Conservation (phyloP, 225 moss, liverwort and hornwort genomes). For the Bryoerythrophyllum caledonicum region DNA sequence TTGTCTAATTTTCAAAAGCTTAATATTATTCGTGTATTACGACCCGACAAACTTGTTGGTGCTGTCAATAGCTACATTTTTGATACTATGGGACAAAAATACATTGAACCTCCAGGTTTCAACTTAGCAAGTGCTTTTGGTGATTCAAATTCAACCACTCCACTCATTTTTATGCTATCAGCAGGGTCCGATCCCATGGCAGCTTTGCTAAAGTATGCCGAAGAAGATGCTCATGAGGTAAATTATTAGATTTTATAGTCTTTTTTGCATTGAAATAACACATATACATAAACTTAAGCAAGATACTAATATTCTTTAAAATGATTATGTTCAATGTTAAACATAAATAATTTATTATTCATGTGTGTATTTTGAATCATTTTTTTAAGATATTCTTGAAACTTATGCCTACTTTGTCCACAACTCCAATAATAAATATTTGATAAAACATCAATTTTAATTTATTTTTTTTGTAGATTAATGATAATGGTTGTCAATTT, state of each 20-base stretch:
- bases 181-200: conserved; percentile 80
- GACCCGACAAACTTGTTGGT: conserved; percentile 69
- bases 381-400: neutral
- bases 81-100: conserved; percentile 65
- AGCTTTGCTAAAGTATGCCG: conserved; percentile 59
- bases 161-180: conserved; percentile 78
- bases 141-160: conserved; percentile 59
- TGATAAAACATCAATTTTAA: too few species aligned
- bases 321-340: neutral
- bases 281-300: too few species aligned
- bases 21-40: conserved; percentile 53
- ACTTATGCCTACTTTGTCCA: too few species aligned
- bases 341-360: neutral
- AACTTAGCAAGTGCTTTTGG: conserved; percentile 60
- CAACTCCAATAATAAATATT: too few species aligned
- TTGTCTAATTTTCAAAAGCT: conserved; percentile 55
- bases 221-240: conserved; percentile 49
- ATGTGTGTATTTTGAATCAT: too few species aligned
- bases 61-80: conserved; percentile 59
- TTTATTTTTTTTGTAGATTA: too few species aligned
- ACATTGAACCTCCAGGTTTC: conserved; percentile 74
- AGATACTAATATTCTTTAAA: too few species aligned
- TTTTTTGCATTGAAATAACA: too few species aligned
- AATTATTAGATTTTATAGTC: too few species aligned
- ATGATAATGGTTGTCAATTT: too few species aligned